Conservation (phyloP, 768 basidiomycete genomes). For the Candolleomyces efflorescens region DNA sequence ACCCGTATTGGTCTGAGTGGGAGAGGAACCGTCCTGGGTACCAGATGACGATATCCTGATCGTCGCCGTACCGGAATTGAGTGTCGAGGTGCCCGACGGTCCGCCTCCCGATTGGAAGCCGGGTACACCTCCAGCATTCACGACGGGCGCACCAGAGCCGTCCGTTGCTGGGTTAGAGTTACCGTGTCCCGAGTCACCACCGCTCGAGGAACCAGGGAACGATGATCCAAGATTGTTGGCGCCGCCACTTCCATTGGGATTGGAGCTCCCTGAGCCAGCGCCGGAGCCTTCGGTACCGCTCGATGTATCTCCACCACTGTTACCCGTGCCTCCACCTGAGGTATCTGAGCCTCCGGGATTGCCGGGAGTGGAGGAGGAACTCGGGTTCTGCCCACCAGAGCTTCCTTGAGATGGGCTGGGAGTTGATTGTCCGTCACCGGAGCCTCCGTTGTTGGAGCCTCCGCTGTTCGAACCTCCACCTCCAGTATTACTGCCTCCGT, state of each 20-base stretch:
- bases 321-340: neutral
- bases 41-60: neutral
- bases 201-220: neutral
- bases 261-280: neutral
- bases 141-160: neutral
- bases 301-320: neutral
- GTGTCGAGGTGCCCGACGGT: neutral
- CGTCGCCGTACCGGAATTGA: neutral
- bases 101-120: neutral
- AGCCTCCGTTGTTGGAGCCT: slow-evolving; percentile 4
- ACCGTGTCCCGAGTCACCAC: neutral
- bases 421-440: slow-evolving; percentile 3
- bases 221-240: neutral
- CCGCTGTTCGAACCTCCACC: slow-evolving; percentile 8
- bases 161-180: neutral
- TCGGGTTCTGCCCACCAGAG: slow-evolving; percentile 3
- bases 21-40: slow-evolving; percentile 28
- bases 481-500: slow-evolving; percentile 9
- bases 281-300: neutral
- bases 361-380: slow-evolving; percentile 3
- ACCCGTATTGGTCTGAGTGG: neutral
- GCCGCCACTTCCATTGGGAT: neutral
- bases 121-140: neutral
- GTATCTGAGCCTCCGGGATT: neutral
- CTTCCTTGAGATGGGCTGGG: neutral